These are phyloP conservation scores for Fistulifera solaris DNA, from an alignment of 108 stramenopile genomes.

Conservation along the genomic window DNA sequence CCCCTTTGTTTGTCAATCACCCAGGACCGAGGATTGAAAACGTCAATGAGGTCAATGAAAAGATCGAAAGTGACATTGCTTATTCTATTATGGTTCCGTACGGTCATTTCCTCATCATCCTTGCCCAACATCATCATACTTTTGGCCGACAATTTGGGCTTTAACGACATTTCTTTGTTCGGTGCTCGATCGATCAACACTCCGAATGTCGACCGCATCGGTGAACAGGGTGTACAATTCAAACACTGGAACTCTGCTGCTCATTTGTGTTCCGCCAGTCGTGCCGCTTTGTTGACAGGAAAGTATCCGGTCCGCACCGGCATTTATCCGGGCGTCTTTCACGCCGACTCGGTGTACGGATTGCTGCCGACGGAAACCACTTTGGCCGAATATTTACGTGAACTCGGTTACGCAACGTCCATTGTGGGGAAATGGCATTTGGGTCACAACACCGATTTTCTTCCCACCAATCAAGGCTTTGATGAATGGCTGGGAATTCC, in stretches of 20 bases:
- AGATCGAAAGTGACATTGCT: too few species aligned
- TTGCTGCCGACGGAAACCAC: constrained; percentile 51
- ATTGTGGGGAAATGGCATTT: constrained; percentile 82
- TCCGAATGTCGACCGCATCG: constrained; percentile 48
- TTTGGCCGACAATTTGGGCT: constrained; percentile 65
- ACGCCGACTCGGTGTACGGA: constrained; percentile 39
- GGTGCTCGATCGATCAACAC: constrained; percentile 23
- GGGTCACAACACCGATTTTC: constrained; percentile 37
- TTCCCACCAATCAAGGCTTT: constrained; percentile 71
- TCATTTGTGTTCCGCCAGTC: constrained; percentile 51
- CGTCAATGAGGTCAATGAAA: too few species aligned
- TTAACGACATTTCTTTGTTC: constrained; percentile 46
- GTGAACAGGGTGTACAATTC: constrained; percentile 32
- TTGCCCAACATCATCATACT: constrained; percentile 51
- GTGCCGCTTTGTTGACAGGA: constrained; percentile 59
- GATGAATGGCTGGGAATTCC: constrained; percentile 73
- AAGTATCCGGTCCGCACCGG: constrained; percentile 54
- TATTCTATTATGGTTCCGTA: too few species aligned
- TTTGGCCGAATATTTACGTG: constrained; percentile 40
- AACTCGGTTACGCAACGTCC: constrained; percentile 51
- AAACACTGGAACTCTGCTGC: constrained; percentile 63
- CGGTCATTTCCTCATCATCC: neutral
- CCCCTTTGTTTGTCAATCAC: too few species aligned
- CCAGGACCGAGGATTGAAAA: too few species aligned
- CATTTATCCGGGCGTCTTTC: constrained; percentile 57